Evolutionary conservation across 805 yeast species (phyloP).

Genomic region (Lipomyces chichibuensis): DNA sequence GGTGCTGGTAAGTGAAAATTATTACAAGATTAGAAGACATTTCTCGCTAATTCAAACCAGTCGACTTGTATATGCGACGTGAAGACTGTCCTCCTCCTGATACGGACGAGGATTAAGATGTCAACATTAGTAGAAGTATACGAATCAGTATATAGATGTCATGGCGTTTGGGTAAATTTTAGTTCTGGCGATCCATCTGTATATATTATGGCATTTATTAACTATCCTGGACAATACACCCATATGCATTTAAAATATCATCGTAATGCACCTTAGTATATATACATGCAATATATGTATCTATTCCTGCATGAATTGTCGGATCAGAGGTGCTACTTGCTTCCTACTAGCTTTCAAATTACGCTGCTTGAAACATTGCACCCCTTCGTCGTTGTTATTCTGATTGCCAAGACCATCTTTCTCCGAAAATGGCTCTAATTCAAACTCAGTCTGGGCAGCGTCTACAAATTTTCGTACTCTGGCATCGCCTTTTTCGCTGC

Average conservation of each 20-base stretch:
- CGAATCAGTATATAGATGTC: not conserved
- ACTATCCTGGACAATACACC: not conserved
- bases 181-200: not conserved
- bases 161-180: not conserved
- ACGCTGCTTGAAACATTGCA: conserved; percentile 50
- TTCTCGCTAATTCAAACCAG: conserved; percentile 22
- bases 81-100: conserved; percentile 83
- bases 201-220: not conserved
- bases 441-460: conserved; percentile 39
- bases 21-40: not conserved
- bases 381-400: conserved; percentile 26
- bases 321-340: conserved; percentile 74
- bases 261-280: not conserved
- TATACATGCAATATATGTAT: not conserved
- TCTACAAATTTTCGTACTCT: conserved; percentile 33
- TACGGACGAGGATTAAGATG: conserved; percentile 70
- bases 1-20: conserved; percentile 55
- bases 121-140: not conserved
- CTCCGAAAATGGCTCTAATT: conserved; percentile 35
- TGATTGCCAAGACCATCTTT: conserved; percentile 17
- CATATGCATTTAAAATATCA: not conserved
- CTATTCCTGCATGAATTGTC: conserved; percentile 28
- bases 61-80: conserved; percentile 82
- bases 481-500: conserved; percentile 34
- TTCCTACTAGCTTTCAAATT: conserved; percentile 74